Conservation (phyloP, 2,329 filamentous ascomycete species). For the Colletotrichum coccodes region DNA sequence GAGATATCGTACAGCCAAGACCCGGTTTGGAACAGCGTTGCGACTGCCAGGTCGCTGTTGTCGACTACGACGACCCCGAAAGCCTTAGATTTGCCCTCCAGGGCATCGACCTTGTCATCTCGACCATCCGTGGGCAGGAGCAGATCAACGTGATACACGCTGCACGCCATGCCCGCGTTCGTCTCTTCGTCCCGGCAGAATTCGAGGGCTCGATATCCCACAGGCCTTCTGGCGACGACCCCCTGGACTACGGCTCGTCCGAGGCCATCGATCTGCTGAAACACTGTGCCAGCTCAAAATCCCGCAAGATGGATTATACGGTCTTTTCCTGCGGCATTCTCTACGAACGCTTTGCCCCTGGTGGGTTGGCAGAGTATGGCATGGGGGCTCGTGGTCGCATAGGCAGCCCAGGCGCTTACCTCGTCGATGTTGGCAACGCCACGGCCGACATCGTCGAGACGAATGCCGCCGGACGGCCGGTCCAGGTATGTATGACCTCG, state of each 20-base stretch:
- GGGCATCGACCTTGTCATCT: conserved; percentile 80
- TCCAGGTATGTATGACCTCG: conserved; percentile 74
- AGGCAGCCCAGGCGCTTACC: conserved; percentile 69
- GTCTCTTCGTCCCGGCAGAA: conserved; percentile 78
- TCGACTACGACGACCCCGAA: conserved; percentile 71
- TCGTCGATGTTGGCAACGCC: conserved; percentile 69
- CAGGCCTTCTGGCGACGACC: conserved; percentile 61
- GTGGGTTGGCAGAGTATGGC: conserved; percentile 68
- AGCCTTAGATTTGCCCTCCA: conserved; percentile 73
- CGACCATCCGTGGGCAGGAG: conserved; percentile 73
- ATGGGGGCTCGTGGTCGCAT: conserved; percentile 69
- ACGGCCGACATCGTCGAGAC: conserved; percentile 69
- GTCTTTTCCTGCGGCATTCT: conserved; percentile 80
- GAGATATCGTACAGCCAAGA: conserved; percentile 53
- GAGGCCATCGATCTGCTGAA: conserved; percentile 67
- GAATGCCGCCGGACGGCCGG: conserved; percentile 58
- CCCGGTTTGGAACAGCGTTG: conserved; percentile 61
- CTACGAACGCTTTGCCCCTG: conserved; percentile 79
- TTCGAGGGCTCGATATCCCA: conserved; percentile 74
- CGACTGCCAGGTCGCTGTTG: conserved; percentile 73
- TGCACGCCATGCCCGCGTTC: conserved; percentile 71
- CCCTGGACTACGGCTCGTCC: conserved; percentile 69
- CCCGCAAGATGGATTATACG: conserved; percentile 71
- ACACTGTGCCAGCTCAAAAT: conserved; percentile 57
- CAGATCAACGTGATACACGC: conserved; percentile 80